phyloP scores from a whole-genome alignment of 2,329 filamentous ascomycete species.

The Aspergillus costaricaensis region DNA sequence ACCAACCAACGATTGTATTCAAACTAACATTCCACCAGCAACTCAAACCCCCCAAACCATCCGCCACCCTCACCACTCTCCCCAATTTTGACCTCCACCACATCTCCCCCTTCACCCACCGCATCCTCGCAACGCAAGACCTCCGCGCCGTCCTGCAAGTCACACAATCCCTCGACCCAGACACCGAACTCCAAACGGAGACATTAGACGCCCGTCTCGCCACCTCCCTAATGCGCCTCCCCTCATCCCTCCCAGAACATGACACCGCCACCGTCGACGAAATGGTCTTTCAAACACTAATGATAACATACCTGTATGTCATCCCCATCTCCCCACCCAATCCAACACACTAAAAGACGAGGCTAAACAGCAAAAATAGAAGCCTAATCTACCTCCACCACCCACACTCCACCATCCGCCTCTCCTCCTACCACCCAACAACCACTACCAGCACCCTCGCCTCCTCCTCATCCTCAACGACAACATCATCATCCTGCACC shows the following conservation, averaged over 20 bases:
- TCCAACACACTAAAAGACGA: not conserved
- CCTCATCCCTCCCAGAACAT: slow-evolving; percentile 65
- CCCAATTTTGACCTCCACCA: slow-evolving; percentile 46
- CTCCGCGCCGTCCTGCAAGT: slow-evolving; percentile 66
- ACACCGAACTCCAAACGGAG: slow-evolving; percentile 38
- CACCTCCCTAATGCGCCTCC: slow-evolving; percentile 70
- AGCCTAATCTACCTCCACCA: slow-evolving; percentile 70
- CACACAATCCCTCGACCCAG: slow-evolving; percentile 23
- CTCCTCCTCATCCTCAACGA: not conserved
- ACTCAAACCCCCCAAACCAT: slow-evolving; percentile 60
- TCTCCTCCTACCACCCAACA: slow-evolving; percentile 23
- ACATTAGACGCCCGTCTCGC: slow-evolving; percentile 57
- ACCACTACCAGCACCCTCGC: not conserved
- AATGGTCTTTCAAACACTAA: slow-evolving; percentile 33
- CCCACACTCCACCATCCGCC: slow-evolving; percentile 65
- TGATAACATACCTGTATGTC: slow-evolving; percentile 32
- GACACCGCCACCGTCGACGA: slow-evolving; percentile 71
- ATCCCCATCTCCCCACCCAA: not conserved
- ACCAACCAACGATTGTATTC: not conserved
- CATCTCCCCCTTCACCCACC: slow-evolving; percentile 77
- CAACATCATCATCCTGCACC: slow-evolving; percentile 14
- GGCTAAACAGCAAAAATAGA: slow-evolving; percentile 9
- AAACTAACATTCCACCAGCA: slow-evolving; percentile 45
- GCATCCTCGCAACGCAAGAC: slow-evolving; percentile 73
- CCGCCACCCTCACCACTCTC: slow-evolving; percentile 55